Evolutionary conservation across 805 yeast genomes (phyloP).

Genomic region (Suhomyces canberraensis): DNA sequence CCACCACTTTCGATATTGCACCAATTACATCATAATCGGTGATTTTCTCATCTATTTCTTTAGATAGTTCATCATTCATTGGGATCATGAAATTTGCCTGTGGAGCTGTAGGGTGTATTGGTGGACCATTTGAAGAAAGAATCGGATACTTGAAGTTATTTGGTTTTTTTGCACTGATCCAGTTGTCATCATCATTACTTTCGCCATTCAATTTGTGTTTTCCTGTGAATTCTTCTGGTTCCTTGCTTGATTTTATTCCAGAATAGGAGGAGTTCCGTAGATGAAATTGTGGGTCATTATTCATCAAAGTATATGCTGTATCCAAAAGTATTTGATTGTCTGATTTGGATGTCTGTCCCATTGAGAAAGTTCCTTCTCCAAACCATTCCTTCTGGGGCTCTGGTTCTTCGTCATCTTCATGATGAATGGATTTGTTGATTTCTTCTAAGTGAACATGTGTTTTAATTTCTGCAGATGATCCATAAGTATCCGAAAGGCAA

Average conservation of each 20-base stretch:
- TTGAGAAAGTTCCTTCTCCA: background rate
- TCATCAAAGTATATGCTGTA: background rate
- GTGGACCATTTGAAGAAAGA: no score
- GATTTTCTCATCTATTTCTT: background rate
- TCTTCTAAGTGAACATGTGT: background rate
- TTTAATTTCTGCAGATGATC: background rate
- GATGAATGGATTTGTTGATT: no score
- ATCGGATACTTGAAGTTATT: no score
- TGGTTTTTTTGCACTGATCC: background rate
- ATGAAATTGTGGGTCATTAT: no score
- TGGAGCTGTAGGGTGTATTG: no score
- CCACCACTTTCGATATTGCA: background rate
- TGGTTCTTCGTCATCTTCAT: background rate
- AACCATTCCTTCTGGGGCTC: background rate
- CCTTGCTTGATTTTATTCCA: no score
- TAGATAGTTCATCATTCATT: background rate
- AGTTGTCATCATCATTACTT: no score
- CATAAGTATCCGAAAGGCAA: slow-evolving; percentile 45
- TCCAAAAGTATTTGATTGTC: background rate
- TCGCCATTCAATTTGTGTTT: no score
- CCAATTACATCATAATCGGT: background rate
- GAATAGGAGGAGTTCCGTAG: background rate
- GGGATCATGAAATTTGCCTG: no score
- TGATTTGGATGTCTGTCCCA: background rate
- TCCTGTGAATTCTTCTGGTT: no score